Percentiles rank a stretch among this genome's conserved stretches.
phyloP scores from a whole-genome alignment of 192 early-diverging fungal species.

The Dimargaris verticillata region DNA sequence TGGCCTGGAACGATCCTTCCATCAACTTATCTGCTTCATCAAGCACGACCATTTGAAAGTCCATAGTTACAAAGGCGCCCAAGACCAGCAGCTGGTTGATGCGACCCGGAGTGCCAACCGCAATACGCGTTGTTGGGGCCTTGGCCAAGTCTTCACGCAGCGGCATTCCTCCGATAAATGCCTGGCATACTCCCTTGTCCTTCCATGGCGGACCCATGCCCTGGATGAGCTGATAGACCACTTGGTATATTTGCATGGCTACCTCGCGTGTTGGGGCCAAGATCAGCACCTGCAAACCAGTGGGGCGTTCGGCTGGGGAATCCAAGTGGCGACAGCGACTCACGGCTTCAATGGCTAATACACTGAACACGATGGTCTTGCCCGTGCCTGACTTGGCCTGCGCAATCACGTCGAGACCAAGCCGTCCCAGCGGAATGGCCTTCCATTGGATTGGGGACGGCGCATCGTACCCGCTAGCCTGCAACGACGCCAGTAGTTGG shows the following conservation, averaged over 20 bases:
- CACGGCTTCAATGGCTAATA: conserved; percentile 32
- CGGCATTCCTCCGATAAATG: conserved; percentile 38
- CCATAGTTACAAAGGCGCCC: conserved; percentile 17
- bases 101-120: conserved; percentile 36
- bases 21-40: conserved; percentile 50
- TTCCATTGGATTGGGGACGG: conserved; percentile 49
- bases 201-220: not conserved
- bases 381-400: conserved; percentile 76
- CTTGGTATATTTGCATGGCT: conserved; percentile 40
- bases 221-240: conserved; percentile 15
- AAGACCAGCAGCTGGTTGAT: conserved; percentile 24
- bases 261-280: conserved; percentile 45
- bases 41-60: conserved; percentile 31
- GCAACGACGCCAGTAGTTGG: not conserved
- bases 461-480: conserved; percentile 6
- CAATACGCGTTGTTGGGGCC: conserved; percentile 26
- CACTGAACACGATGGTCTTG: conserved; percentile 60
- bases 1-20: conserved; percentile 26
- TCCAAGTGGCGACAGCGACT: conserved; percentile 18
- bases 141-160: conserved; percentile 21
- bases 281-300: conserved; percentile 23
- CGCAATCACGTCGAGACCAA: conserved; percentile 58
- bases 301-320: not conserved
- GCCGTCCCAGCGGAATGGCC: conserved; percentile 37
- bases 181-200: not conserved